Evolutionary conservation across 139 green algal species (phyloP).

Genomic region (Picochlorum sp.): DNA sequence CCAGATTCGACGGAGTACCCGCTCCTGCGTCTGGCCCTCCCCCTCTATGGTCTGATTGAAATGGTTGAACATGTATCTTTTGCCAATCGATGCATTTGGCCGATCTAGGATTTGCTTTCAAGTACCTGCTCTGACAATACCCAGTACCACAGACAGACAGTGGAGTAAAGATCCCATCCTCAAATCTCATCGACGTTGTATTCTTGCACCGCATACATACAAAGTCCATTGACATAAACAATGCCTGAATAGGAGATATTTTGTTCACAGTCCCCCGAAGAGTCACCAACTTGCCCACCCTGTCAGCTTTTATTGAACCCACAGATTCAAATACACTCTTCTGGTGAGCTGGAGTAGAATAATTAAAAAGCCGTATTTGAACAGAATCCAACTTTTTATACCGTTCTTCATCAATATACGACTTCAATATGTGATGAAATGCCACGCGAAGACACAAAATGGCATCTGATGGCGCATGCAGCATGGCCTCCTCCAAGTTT

Average conservation of each 20-base stretch:
- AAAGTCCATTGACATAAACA: conserved; percentile 64
- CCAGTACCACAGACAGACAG: conserved; percentile 46
- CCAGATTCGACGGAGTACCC: conserved; percentile 41
- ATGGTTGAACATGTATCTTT: conserved; percentile 64
- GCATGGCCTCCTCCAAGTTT: conserved; percentile 47
- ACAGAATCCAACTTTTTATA: not conserved
- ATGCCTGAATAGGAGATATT: conserved; percentile 45
- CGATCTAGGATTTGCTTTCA: conserved; percentile 38
- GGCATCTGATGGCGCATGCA: conserved; percentile 42
- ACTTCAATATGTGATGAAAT: conserved; percentile 35
- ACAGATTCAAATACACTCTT: conserved; percentile 35
- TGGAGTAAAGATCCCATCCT: conserved; percentile 51
- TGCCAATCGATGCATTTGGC: conserved; percentile 71
- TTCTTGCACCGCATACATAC: conserved; percentile 65
- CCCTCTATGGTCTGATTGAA: conserved; percentile 28
- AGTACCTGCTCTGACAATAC: conserved; percentile 61
- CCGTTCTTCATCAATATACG: conserved; percentile 4
- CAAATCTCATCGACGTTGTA: conserved; percentile 23
- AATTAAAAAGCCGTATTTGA: conserved; percentile 12
- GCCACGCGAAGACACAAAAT: conserved; percentile 48
- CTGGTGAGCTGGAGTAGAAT: conserved; percentile 43
- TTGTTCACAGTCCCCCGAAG: conserved; percentile 72
- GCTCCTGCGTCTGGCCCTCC: not conserved
- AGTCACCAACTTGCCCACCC: conserved; percentile 56
- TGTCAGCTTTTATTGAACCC: conserved; percentile 10